A percentile compares a stretch with the other conserved stretches of the same genome.
Evolutionary conservation across 106 monocot genomes (phyloP).

Genomic region (Phalaenopsis aphrodite): DNA sequence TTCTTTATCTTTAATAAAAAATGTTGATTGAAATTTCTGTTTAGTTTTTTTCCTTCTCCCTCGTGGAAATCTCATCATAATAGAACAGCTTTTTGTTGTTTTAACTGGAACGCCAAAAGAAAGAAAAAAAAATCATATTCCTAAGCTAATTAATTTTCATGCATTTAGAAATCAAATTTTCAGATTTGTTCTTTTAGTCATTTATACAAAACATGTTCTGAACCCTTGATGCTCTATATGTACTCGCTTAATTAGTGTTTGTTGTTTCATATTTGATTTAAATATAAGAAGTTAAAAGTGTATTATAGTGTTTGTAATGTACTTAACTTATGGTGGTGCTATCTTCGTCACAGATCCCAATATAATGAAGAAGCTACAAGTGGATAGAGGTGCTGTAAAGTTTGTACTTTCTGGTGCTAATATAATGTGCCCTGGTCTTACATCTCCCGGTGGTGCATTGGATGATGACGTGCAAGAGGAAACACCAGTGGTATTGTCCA

Average conservation of each 20-base stretch:
- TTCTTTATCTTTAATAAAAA: neutral
- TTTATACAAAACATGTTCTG: neutral
- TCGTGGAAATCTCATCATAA: neutral
- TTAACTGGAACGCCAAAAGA: too few species aligned
- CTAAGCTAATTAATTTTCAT: neutral
- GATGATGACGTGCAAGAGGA: constrained; percentile 68
- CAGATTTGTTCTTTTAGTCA: neutral
- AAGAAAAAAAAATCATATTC: neutral
- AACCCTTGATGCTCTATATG: neutral
- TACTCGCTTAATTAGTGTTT: too few species aligned
- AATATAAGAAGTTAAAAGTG: neutral
- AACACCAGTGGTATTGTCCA: constrained; percentile 66
- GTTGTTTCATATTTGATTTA: neutral
- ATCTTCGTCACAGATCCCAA: constrained; percentile 63
- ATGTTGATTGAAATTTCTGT: neutral
- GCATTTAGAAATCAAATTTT: neutral
- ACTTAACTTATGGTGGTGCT: neutral
- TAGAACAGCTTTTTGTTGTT: neutral
- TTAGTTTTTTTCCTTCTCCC: neutral
- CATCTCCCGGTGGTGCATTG: constrained; percentile 84
- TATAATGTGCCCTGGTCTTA: constrained; percentile 98
- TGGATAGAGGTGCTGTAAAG: constrained; percentile 90
- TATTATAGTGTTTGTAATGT: neutral
- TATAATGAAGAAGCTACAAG: constrained; percentile 96
- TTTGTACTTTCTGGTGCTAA: constrained; percentile 97